Conservation (phyloP, 2,329 filamentous ascomycete species). For the Teratosphaeria pseudoeucalypti region DNA sequence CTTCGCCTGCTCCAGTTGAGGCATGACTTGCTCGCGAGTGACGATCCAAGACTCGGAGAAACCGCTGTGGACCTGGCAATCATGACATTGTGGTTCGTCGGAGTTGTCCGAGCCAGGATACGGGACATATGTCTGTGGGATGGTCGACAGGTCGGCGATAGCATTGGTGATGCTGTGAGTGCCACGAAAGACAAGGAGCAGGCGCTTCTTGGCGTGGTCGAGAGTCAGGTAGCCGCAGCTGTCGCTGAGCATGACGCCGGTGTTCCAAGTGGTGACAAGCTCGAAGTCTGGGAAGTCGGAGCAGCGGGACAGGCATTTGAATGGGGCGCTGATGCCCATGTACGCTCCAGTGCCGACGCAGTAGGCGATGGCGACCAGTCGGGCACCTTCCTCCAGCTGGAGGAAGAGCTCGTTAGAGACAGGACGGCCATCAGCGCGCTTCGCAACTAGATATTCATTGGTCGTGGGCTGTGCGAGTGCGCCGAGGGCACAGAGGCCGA, state of each 20-base stretch:
- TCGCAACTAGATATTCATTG: not conserved
- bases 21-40: constrained; percentile 59
- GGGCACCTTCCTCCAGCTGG: constrained; percentile 76
- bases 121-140: constrained; percentile 82
- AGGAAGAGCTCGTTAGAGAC: constrained; percentile 59
- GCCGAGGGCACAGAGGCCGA: not conserved
- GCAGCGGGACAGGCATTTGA: constrained; percentile 76
- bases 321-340: constrained; percentile 73
- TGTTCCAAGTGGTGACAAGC: constrained; percentile 79
- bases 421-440: not conserved
- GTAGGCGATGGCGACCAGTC: constrained; percentile 88
- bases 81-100: constrained; percentile 53
- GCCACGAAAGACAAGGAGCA: constrained; percentile 83
- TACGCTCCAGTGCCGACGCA: constrained; percentile 72
- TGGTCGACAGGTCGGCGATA: constrained; percentile 76
- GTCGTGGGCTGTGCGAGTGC: not conserved
- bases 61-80: constrained; percentile 87
- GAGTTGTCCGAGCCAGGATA: constrained; percentile 49
- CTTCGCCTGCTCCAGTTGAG: constrained; percentile 51
- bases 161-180: constrained; percentile 92
- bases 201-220: constrained; percentile 58
- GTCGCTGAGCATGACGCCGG: constrained; percentile 74
- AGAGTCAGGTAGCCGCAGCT: constrained; percentile 89
- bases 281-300: constrained; percentile 70
- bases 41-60: constrained; percentile 79